A percentile compares a stretch with the other conserved stretches of the same genome.
These are phyloP conservation scores for Platanthera guangdongensis DNA, from an alignment of 106 monocot species.

Conservation along the genomic window DNA sequence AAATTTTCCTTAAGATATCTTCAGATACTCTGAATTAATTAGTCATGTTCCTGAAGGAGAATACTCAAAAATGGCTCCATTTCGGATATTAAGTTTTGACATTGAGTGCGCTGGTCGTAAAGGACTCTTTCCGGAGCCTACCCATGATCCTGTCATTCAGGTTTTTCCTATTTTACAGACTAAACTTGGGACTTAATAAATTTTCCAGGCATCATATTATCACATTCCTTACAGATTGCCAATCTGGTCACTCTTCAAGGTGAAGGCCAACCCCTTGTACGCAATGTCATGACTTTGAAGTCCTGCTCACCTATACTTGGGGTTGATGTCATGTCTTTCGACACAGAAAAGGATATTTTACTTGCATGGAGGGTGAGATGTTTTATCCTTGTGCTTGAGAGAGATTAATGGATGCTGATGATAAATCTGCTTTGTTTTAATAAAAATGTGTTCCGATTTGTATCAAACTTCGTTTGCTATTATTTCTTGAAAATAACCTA, in stretches of 20 bases:
- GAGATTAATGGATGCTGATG: neutral
- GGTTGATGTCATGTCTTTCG: constrained; percentile 95
- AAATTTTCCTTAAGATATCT: constrained; percentile 27
- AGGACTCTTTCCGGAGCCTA: constrained; percentile 93
- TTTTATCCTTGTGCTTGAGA: neutral
- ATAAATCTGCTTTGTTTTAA: neutral
- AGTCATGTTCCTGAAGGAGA: constrained; percentile 92
- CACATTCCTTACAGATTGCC: constrained; percentile 56
- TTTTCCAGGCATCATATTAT: neutral
- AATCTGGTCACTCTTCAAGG: constrained; percentile 95
- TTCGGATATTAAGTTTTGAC: constrained; percentile 98
- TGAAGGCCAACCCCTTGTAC: constrained; percentile 64
- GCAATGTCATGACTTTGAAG: constrained; percentile 96
- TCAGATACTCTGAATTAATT: constrained; percentile 81
- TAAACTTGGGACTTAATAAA: neutral
- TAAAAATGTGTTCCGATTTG: neutral
- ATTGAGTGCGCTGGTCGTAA: constrained; percentile 99
- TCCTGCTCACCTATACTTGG: constrained; percentile 94
- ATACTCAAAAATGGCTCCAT: constrained; percentile 96
- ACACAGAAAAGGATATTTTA: constrained; percentile 75
- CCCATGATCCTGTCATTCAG: constrained; percentile 99
- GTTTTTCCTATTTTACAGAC: constrained; percentile 25
- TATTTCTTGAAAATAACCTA: neutral
- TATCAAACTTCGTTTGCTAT: neutral
- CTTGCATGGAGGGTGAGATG: constrained; percentile 92